Evolutionary conservation across 352 stramenopile genomes (phyloP).

Genomic region (Phytophthora ramorum): DNA sequence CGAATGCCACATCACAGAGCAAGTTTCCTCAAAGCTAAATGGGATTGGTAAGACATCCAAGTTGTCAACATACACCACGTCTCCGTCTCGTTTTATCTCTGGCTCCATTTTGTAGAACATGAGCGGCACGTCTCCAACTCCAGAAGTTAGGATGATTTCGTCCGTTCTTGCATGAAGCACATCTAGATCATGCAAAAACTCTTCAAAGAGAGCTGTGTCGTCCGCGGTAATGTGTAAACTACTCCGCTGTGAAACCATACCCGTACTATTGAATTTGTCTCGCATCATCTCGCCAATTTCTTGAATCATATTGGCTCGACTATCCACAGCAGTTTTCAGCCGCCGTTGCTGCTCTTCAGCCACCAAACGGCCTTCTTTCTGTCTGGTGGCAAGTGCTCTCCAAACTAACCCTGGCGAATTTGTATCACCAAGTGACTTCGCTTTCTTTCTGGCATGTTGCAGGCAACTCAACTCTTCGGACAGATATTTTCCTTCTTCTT

Average conservation of each 20-base stretch:
- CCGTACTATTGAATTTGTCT: not conserved
- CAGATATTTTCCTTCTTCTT: slow-evolving; percentile 19
- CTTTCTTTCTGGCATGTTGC: slow-evolving; percentile 13
- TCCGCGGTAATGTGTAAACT: slow-evolving; percentile 11
- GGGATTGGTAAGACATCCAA: slow-evolving; percentile 29
- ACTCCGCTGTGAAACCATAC: not conserved
- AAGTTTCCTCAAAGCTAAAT: slow-evolving; percentile 23
- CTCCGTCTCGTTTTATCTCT: slow-evolving; percentile 16
- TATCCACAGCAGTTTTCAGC: slow-evolving; percentile 24
- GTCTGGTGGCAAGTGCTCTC: slow-evolving; percentile 26
- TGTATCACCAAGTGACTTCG: slow-evolving; percentile 4
- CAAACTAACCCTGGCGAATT: slow-evolving; percentile 5
- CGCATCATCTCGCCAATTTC: slow-evolving; percentile 23
- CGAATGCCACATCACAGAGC: slow-evolving; percentile 29
- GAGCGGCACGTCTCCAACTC: slow-evolving; percentile 9
- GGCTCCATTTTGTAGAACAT: slow-evolving; percentile 18
- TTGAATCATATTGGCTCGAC: slow-evolving; percentile 26
- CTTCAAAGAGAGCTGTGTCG: slow-evolving; percentile 29
- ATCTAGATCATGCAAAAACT: slow-evolving; percentile 31
- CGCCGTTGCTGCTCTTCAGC: slow-evolving; percentile 26
- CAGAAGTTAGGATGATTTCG: slow-evolving; percentile 27
- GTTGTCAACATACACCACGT: slow-evolving; percentile 30
- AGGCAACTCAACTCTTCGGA: slow-evolving; percentile 19
- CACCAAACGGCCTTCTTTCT: slow-evolving; percentile 36
- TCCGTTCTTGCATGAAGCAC: slow-evolving; percentile 25